Evolutionary conservation across 2,329 filamentous ascomycete genomes (phyloP).

Genomic region (Phoma sp.): DNA sequence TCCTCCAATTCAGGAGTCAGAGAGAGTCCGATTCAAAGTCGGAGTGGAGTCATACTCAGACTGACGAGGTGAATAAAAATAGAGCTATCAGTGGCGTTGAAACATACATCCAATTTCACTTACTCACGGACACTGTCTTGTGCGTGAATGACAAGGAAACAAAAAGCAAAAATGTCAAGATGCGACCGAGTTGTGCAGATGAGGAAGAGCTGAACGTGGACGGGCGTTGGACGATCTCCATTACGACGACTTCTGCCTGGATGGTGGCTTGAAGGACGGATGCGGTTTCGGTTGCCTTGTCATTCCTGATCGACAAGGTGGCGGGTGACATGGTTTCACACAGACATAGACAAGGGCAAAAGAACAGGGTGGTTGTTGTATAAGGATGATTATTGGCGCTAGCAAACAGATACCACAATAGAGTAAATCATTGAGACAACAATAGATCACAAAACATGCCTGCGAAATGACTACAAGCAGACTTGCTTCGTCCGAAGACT

Average conservation of each 20-base stretch:
- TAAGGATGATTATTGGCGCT: slow-evolving; percentile 13
- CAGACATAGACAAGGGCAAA: neutral
- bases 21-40: no score
- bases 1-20: no score
- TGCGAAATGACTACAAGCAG: neutral
- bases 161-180: slow-evolving; percentile 1
- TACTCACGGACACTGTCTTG: no score
- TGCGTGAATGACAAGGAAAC: no score
- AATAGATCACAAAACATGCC: neutral
- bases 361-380: neutral
- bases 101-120: no score
- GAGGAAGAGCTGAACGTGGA: no score
- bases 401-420: slow-evolving; percentile 7
- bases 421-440: slow-evolving; percentile 6
- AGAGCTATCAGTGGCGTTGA: no score
- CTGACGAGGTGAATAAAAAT: no score
- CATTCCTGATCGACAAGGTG: neutral
- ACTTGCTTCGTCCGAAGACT: neutral
- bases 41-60: no score
- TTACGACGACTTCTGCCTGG: no score
- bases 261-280: neutral
- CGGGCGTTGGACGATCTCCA: no score
- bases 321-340: neutral
- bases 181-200: neutral
- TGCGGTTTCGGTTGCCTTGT: neutral